Conservation (phyloP, 1,284 basidiomycete species). For the Pseudomicrostroma phylloplanum region DNA sequence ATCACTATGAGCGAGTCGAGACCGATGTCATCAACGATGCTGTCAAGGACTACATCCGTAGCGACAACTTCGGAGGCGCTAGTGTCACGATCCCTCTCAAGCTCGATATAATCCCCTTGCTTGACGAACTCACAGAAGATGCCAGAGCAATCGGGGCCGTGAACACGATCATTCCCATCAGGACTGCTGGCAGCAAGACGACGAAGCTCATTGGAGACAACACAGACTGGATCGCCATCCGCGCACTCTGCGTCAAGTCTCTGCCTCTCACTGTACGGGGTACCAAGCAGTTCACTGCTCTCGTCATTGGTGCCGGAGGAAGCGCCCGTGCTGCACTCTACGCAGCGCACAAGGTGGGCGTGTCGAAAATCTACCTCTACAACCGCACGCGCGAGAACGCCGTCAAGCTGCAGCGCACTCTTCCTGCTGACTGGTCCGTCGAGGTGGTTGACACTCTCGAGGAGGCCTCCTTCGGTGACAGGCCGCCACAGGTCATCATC, state of each 20-base stretch:
- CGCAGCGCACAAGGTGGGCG: conserved; percentile 42
- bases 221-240: conserved; percentile 49
- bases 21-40: conserved; percentile 62
- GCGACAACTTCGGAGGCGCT: conserved; percentile 81
- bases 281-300: conserved; percentile 21
- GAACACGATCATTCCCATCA: conserved; percentile 43
- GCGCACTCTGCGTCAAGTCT: background rate
- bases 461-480: conserved; percentile 15
- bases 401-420: conserved; percentile 23
- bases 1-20: conserved; percentile 60
- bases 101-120: conserved; percentile 34
- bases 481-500: conserved; percentile 29
- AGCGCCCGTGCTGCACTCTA: conserved; percentile 46
- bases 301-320: conserved; percentile 49
- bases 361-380: conserved; percentile 38
- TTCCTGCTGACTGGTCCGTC: conserved; percentile 44
- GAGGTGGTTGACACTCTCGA: conserved; percentile 26
- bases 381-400: conserved; percentile 46
- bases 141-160: conserved; percentile 46
- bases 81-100: conserved; percentile 65
- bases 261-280: background rate
- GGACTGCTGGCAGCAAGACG: conserved; percentile 12
- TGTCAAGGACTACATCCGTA: conserved; percentile 62
- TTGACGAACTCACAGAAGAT: conserved; percentile 40
- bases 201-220: conserved; percentile 40